Percentiles rank a stretch among this genome's conserved stretches.
These are phyloP conservation scores for Mycena epipterygia DNA, from an alignment of 768 basidiomycete species.

Conservation along the genomic window DNA sequence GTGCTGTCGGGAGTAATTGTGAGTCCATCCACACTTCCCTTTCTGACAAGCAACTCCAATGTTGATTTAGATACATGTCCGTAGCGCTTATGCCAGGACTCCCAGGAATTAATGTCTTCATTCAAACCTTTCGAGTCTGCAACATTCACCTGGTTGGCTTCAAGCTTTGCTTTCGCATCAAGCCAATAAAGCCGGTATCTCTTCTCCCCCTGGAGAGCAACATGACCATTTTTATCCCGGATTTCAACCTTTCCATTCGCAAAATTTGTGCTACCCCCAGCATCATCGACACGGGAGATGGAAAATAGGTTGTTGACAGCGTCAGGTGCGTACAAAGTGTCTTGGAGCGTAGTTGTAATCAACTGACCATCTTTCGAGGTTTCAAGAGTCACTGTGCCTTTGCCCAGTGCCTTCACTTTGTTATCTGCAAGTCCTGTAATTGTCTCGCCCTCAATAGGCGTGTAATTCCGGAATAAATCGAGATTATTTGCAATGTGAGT, in stretches of 20 bases:
- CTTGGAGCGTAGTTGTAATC: neutral
- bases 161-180: conserved; percentile 4
- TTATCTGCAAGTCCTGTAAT: conserved; percentile 4
- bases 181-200: no score
- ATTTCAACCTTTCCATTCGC: conserved; percentile 6
- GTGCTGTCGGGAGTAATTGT: conserved; percentile 2
- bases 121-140: neutral
- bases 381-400: conserved; percentile 16
- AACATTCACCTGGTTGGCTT: neutral
- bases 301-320: neutral
- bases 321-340: conserved; percentile 9
- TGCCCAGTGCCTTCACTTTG: conserved; percentile 2
- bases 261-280: neutral
- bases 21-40: conserved; percentile 4
- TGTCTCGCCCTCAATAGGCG: conserved; percentile 7
- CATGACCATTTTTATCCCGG: conserved; percentile 1
- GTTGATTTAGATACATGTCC: neutral
- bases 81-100: conserved; percentile 11
- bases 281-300: conserved; percentile 5
- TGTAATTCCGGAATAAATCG: conserved; percentile 3
- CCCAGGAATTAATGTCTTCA: neutral
- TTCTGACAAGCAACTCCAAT: conserved; percentile 1
- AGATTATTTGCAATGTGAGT: conserved; percentile 12
- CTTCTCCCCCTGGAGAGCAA: neutral
- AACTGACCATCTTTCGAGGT: neutral